Conservation (phyloP, 2,329 filamentous ascomycete species). For the Alternaria panax region DNA sequence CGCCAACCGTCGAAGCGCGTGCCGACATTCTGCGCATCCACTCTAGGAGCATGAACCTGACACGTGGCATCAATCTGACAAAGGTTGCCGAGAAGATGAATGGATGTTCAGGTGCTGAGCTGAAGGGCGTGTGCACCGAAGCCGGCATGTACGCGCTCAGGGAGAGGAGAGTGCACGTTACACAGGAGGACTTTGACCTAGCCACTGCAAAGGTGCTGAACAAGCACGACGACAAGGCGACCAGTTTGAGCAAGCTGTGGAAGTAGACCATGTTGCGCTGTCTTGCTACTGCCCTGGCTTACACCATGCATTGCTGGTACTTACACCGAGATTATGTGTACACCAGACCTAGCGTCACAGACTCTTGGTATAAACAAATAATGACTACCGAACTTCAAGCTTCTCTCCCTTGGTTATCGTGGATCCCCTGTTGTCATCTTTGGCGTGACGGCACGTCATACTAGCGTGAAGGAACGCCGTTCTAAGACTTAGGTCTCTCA, state of each 20-base stretch:
- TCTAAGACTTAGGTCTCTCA: not conserved
- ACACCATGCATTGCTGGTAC: conserved; percentile 4
- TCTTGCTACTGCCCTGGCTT: not conserved
- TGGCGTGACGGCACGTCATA: conserved; percentile 18
- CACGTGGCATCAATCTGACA: conserved; percentile 92
- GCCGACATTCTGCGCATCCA: conserved; percentile 98
- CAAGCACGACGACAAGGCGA: conserved; percentile 99
- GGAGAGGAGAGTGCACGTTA: conserved; percentile 95
- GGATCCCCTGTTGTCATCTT: not conserved
- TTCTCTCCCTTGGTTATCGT: not conserved
- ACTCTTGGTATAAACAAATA: conserved; percentile 17
- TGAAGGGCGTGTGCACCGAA: conserved; percentile 99
- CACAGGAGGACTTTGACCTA: conserved; percentile 98
- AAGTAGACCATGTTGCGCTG: conserved; percentile 59
- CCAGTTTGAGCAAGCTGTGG: conserved; percentile 86
- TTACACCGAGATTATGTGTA: conserved; percentile 21
- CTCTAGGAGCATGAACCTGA: conserved; percentile 97
- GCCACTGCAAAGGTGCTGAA: conserved; percentile 99
- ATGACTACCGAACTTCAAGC: conserved; percentile 11
- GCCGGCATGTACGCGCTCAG: conserved; percentile 97
- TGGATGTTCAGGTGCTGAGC: conserved; percentile 93
- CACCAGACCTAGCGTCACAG: conserved; percentile 24
- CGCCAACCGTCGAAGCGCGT: conserved; percentile 92
- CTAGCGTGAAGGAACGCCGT: conserved; percentile 1
- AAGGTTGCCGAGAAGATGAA: conserved; percentile 99